These are phyloP conservation scores for Herpetospermum pedunculosum DNA, from an alignment of 306 rosid genomes.

Conservation along the genomic window DNA sequence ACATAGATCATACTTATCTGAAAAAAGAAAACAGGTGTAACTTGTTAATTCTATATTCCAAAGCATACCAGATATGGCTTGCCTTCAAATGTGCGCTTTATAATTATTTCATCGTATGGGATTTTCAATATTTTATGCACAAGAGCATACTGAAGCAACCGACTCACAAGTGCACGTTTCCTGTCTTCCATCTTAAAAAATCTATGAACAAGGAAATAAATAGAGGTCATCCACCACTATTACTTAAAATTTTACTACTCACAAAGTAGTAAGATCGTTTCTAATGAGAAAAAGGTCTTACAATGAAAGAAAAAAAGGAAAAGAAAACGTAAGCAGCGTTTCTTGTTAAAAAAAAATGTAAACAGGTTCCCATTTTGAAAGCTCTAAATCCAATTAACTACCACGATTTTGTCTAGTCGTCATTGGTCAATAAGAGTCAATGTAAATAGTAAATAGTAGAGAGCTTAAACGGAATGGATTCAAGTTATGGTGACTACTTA, in stretches of 20 bases:
- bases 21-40: background rate
- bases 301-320: background rate
- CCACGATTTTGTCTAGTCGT: background rate
- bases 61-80: constrained; percentile 69
- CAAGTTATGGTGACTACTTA: background rate
- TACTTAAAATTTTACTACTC: background rate
- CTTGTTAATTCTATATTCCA: background rate
- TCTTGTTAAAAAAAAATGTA: too few species aligned
- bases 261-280: background rate
- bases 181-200: constrained; percentile 51
- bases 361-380: background rate
- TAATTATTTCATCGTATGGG: constrained; percentile 38
- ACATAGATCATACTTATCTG: background rate
- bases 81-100: constrained; percentile 58
- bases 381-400: background rate
- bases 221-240: constrained; percentile 4
- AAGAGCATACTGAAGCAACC: constrained; percentile 72
- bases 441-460: background rate
- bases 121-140: constrained; percentile 33
- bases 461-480: background rate
- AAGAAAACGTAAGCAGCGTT: background rate
- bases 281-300: background rate
- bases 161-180: constrained; percentile 71
- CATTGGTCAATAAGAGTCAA: background rate
- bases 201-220: constrained; percentile 25